Evolutionary conservation across 1,284 basidiomycete species (phyloP), one percentile per base, ranked within the genome.

Genomic region (Microstroma glucosiphilum): DNA sequence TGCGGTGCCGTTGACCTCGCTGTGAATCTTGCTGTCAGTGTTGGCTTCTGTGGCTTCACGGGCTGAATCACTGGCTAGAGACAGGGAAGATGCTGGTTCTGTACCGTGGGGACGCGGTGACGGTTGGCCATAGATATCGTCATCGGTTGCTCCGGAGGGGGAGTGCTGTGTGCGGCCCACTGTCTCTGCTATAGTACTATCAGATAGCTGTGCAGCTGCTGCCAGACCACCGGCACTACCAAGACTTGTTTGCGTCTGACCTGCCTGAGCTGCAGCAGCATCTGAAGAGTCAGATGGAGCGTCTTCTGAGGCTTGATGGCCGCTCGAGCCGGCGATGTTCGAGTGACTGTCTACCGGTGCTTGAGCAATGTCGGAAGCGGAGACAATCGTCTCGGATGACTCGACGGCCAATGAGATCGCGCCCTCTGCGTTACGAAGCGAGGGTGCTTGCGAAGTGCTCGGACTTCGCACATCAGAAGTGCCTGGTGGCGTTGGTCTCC

Each of bases 401-500:
- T 37, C 30, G 30, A 37, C 30, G 12, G n/a, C 40, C 41, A 25
- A 40, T 25, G 15, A 23, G 57, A 25, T 23, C 17, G 30, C 21
- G 2, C 51, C 51, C 25, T 54, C 51, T 2, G 19, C 57, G 21
- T 42, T 37, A 40, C 56, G 40, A 21, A 60, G 41, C 19, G 68
- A 72, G 11, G 68, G 68, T 1, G 65, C 68, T 37, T 61, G 65
- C 2, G 68, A 59, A 49, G 62, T 72, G 25, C 65, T 64, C 0
- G 70, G 70, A 1, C 67, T 69, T 1, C 64, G 66, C 11, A 62
- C 59, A 9, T 65, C 69, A 1, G 71, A 73, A 0, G 71, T 73
- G 9, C 68, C 67, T 13, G 72, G 72, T 11, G 72, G 72, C 8
- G 72, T 75, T 0, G 72, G 72, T 15, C 71, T 60, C 1, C 71